A percentile compares a stretch with the other conserved stretches of the same genome.
Evolutionary conservation across 176 grass and related monocot species (phyloP).

Genomic region (Carex scoparia): DNA sequence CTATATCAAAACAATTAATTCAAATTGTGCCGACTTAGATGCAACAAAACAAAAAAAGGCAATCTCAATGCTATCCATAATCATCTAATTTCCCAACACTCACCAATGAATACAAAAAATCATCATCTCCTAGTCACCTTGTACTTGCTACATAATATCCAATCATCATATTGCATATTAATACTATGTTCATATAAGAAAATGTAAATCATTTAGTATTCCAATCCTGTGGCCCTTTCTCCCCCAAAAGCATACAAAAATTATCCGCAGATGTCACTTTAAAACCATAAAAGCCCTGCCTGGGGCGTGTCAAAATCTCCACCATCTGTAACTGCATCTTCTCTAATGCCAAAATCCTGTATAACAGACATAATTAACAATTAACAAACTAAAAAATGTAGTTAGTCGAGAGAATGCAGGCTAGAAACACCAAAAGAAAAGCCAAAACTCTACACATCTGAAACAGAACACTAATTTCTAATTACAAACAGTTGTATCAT

Average conservation of each 20-base stretch:
- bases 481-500: not conserved
- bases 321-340: not conserved
- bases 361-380: not conserved
- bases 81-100: not conserved
- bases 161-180: not conserved
- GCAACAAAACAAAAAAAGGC: not conserved
- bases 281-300: not conserved
- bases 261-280: not conserved
- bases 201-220: not conserved
- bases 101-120: not conserved
- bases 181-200: not conserved
- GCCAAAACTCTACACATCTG: not conserved
- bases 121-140: too few relatives aligned
- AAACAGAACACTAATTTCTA: not conserved
- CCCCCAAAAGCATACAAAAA: not conserved
- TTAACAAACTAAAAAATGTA: not conserved
- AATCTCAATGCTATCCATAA: not conserved
- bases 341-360: not conserved
- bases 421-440: not conserved
- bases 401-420: not conserved
- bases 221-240: not conserved
- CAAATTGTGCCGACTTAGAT: not conserved
- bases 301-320: not conserved
- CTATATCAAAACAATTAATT: not conserved
- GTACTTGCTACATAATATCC: not conserved